Base-by-base conservation (phyloP, 306 rosid species). In the Ziziphus jujuba region DNA sequence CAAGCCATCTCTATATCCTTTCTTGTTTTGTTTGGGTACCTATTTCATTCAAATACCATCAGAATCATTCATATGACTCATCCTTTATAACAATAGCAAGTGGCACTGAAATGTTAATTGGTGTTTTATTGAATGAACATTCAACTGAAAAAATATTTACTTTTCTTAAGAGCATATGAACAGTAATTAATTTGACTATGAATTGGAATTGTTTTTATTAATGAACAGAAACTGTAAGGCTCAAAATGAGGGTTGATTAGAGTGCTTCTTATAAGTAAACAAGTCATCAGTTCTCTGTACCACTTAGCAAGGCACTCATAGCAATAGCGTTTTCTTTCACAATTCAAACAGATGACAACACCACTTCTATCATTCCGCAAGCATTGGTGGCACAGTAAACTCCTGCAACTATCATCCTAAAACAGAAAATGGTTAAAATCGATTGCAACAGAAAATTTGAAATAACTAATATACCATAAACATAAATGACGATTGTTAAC, bases 341-440 rank as follows among this genome's bases (percentile, higher is more conserved):
- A 87, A 49, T 77, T 69, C 49, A 79, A 48, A 68, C 92, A 84
- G 57, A 36, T 57, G 48, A 84, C 75, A 31, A 79, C 68, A 25
- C 64, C 77, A 28, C 70, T 79, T 73, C 75, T 79, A 75, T 58
- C 71, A 45, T 44, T 79, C 61, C 66, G 65, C 77, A 79, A 55
- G 73, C 92, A 84, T 56, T 87, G 89, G 75, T 87, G 92, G 75
- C 89, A 87, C 77, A 70, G 74, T 63, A 71, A 81, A 72, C 63
- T 56, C 74, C 67, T 69, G 60, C 65, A 67, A 11, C 36, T 22
- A 44, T 72, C 84, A 69, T 53, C 85, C 89, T 84, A 57, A 70
- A 77, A 67, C n/a, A 63, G 16, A 74, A 71, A 56, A 24, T 48
- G 23, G 58, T 58, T 25, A 65, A 62, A 80, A 35, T 20, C 19